Percentiles rank a stretch among this genome's conserved stretches.
Conservation (phyloP, 129 eudicot species). For the Helianthus tuberosus region DNA sequence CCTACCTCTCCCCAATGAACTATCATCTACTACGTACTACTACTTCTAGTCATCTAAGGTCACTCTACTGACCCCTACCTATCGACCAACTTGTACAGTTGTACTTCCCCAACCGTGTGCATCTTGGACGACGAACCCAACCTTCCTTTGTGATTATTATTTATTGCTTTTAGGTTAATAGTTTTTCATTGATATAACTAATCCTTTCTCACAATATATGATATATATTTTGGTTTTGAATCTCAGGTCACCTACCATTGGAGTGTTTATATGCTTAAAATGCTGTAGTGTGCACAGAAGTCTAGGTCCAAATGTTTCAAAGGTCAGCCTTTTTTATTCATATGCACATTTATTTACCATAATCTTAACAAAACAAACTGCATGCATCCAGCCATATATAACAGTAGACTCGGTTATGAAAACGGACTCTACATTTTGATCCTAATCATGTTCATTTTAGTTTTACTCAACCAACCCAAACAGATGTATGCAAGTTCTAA, state of each 20-base stretch:
- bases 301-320: conserved; percentile 78
- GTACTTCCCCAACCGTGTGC: conserved; percentile 20
- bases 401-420: not conserved
- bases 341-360: not conserved
- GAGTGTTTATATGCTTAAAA: conserved; percentile 88
- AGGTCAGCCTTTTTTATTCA: conserved; percentile 39
- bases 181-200: not conserved
- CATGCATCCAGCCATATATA: not conserved
- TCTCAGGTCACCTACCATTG: conserved; percentile 90
- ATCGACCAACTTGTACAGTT: not conserved
- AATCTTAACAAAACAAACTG: not conserved
- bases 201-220: not conserved
- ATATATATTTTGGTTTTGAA: not conserved
- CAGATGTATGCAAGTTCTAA: no score
- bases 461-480: not conserved
- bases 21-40: not conserved
- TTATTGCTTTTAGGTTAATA: conserved; percentile 15
- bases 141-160: not conserved
- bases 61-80: not conserved
- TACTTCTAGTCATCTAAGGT: not conserved
- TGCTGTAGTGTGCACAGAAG: conserved; percentile 89
- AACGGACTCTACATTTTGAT: not conserved
- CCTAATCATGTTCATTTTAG: not conserved
- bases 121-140: not conserved
- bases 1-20: not conserved